phyloP scores from a whole-genome alignment of 139 green algal genomes.

The Gonium pectorale region DNA sequence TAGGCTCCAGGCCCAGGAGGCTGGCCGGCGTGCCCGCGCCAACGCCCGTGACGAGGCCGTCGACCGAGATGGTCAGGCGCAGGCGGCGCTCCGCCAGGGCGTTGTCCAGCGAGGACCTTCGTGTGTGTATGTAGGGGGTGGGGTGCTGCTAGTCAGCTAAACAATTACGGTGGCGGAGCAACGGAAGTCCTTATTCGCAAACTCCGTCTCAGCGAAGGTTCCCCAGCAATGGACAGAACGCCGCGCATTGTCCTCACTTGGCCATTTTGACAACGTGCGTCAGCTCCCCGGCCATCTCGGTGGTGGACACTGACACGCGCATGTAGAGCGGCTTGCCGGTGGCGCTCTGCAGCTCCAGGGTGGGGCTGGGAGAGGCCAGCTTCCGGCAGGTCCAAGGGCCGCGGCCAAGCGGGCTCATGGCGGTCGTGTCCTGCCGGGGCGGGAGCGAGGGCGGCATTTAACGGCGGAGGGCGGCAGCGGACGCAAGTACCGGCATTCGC shows the following conservation, averaged over 20 bases:
- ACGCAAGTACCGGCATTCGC: no score
- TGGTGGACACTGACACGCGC: not conserved
- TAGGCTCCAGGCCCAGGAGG: not conserved
- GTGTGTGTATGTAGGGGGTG: no score
- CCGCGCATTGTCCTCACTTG: not conserved
- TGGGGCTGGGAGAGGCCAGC: not conserved
- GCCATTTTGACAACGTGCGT: not conserved
- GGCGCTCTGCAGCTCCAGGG: constrained; percentile 17
- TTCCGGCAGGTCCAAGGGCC: not conserved
- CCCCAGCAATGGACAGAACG: no score
- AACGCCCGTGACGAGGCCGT: not conserved
- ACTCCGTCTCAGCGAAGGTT: no score
- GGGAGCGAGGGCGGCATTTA: no score
- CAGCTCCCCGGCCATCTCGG: not conserved
- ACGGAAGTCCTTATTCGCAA: no score
- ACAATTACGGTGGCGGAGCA: no score
- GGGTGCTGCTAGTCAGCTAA: no score
- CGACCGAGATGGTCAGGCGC: not conserved
- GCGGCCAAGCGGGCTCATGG: not conserved
- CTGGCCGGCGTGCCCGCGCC: not conserved
- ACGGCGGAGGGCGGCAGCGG: no score
- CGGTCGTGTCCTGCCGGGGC: not conserved
- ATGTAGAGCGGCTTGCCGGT: constrained; percentile 15
- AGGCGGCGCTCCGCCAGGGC: constrained; percentile 7
- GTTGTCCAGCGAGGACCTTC: not conserved